phyloP scores from a whole-genome alignment of 345 rosid species.

The Geranium rotundifolium region DNA sequence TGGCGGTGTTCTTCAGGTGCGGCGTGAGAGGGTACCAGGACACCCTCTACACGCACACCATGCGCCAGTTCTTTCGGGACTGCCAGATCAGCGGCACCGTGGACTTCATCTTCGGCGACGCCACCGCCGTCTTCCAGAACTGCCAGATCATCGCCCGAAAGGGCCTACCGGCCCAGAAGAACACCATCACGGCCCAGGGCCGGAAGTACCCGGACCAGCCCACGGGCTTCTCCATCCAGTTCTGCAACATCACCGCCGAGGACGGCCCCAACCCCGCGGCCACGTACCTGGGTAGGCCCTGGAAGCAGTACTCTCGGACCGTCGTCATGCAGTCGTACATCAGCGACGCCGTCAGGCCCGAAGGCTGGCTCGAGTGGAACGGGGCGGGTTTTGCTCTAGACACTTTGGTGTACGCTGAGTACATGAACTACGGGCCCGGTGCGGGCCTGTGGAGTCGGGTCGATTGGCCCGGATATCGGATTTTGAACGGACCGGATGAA shows the following conservation, averaged over 20 bases:
- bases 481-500: constrained; percentile 23
- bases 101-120: constrained; percentile 87
- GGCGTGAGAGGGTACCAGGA: constrained; percentile 68
- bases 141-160: constrained; percentile 50
- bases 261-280: constrained; percentile 33
- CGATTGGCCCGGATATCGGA: constrained; percentile 70
- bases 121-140: constrained; percentile 55
- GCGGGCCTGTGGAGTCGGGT: constrained; percentile 35
- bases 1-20: constrained; percentile 51
- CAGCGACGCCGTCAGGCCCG: constrained; percentile 34
- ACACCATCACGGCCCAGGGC: constrained; percentile 80
- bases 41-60: constrained; percentile 70
- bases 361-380: constrained; percentile 83
- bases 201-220: constrained; percentile 52
- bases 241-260: constrained; percentile 62
- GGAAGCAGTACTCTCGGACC: constrained; percentile 74
- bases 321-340: constrained; percentile 61
- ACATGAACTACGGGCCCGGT: constrained; percentile 53
- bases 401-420: constrained; percentile 64
- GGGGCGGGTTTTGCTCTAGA: constrained; percentile 40
- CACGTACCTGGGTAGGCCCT: constrained; percentile 79
- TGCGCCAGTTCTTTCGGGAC: constrained; percentile 81
- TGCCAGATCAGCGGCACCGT: constrained; percentile 71
- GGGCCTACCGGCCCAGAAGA: constrained; percentile 60
- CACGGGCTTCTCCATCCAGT: constrained; percentile 75